phyloP scores from a whole-genome alignment of 2,329 filamentous ascomycete genomes.

The Nemania bipapillata region DNA sequence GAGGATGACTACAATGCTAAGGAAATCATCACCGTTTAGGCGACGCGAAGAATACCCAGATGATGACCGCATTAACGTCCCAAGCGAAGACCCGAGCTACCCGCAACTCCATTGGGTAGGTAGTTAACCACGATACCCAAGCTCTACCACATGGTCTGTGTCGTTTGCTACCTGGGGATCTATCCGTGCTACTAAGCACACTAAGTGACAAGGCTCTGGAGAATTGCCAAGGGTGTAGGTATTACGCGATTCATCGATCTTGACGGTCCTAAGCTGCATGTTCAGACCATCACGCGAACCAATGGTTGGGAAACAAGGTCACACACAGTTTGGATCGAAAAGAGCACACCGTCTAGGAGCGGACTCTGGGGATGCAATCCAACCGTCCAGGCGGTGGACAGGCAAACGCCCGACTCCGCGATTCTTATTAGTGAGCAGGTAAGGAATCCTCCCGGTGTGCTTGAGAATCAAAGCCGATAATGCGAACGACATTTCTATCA shows the following conservation, averaged over 20 bases:
- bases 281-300: neutral
- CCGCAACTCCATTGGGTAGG: neutral
- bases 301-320: neutral
- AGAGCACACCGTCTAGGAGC: neutral
- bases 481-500: neutral
- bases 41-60: constrained; percentile 10
- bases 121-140: neutral
- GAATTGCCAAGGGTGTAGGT: constrained; percentile 2
- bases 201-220: constrained; percentile 5
- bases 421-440: neutral
- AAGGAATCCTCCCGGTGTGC: neutral
- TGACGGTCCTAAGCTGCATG: no score
- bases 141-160: neutral
- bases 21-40: neutral
- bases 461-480: neutral
- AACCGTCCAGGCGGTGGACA: neutral
- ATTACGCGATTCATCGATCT: neutral
- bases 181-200: constrained; percentile 11
- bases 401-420: constrained; percentile 1
- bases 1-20: constrained; percentile 27
- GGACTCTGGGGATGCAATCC: neutral
- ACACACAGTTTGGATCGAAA: neutral
- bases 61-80: neutral
- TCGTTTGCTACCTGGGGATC: constrained; percentile 19
- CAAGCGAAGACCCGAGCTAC: constrained; percentile 1